Conservation (phyloP, 2,329 filamentous ascomycete genomes). For the Bipolaris cookei region DNA sequence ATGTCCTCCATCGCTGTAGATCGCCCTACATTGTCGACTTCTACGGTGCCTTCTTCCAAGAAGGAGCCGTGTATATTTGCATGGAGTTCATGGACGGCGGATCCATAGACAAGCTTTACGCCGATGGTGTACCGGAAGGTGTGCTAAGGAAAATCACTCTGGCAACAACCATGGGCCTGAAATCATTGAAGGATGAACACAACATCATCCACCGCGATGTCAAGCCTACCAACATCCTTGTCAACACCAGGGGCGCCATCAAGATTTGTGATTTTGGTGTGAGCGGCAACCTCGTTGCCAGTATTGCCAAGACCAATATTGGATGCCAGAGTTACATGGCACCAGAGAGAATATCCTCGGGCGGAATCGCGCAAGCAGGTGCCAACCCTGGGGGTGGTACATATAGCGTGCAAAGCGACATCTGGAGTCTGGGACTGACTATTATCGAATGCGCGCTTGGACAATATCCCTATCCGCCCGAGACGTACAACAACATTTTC, state of each 20-base stretch:
- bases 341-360: slow-evolving; percentile 90
- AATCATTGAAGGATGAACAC: slow-evolving; percentile 93
- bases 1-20: slow-evolving; percentile 92
- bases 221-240: slow-evolving; percentile 97
- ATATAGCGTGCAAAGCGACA: slow-evolving; percentile 97
- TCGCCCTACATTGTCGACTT: slow-evolving; percentile 99
- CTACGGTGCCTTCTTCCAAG: slow-evolving; percentile 98
- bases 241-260: slow-evolving; percentile 87
- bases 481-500: slow-evolving; percentile 98
- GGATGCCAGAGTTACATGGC: slow-evolving; percentile 99
- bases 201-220: slow-evolving; percentile 99
- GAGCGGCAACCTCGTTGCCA: slow-evolving; percentile 93
- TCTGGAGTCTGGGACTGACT: slow-evolving; percentile 93
- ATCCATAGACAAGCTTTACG: slow-evolving; percentile 95
- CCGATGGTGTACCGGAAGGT: slow-evolving; percentile 85
- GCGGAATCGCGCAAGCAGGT: slow-evolving; percentile 74
- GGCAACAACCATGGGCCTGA: slow-evolving; percentile 87
- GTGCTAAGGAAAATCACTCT: slow-evolving; percentile 90
- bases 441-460: slow-evolving; percentile 97
- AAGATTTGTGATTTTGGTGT: slow-evolving; percentile 99
- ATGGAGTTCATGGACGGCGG: slow-evolving; percentile 99
- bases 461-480: slow-evolving; percentile 92
- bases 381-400: slow-evolving; percentile 76
- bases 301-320: slow-evolving; percentile 98
- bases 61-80: slow-evolving; percentile 98